Conservation (phyloP, 169 alveolate species). For the Cryptosporidium sp. region DNA sequence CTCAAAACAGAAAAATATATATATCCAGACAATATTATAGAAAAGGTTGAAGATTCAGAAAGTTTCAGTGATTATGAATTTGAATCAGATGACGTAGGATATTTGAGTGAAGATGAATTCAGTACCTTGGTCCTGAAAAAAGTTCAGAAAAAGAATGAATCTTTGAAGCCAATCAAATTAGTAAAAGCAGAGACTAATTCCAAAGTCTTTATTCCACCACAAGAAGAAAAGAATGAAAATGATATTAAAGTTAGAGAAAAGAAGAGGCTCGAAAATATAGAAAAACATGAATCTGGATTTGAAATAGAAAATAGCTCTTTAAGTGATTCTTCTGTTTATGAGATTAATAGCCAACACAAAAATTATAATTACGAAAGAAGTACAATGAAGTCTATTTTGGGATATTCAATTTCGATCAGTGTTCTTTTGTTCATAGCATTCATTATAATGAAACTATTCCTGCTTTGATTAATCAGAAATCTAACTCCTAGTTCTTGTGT, state of each 20-base stretch:
- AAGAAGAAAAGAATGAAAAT: not conserved
- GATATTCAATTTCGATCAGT: slow-evolving; percentile 23
- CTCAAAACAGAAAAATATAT: not conserved
- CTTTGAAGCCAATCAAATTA: not conserved
- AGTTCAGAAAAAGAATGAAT: not conserved
- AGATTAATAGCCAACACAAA: not conserved
- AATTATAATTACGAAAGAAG: slow-evolving; percentile 37
- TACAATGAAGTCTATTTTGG: slow-evolving; percentile 39
- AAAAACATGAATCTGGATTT: not conserved
- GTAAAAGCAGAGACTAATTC: not conserved
- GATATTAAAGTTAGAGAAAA: not conserved
- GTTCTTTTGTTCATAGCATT: slow-evolving; percentile 6
- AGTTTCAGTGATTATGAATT: not conserved
- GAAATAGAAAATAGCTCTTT: not conserved
- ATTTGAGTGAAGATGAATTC: not conserved
- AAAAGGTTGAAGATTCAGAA: not conserved
- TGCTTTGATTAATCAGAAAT: slow-evolving; percentile 8
- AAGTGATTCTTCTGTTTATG: slow-evolving; percentile 31
- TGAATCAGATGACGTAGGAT: not conserved
- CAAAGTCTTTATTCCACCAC: not conserved
- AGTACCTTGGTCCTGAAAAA: not conserved
- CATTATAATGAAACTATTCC: slow-evolving; percentile 26
- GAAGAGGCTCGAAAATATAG: not conserved
- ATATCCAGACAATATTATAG: not conserved
- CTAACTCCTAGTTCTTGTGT: not conserved